Evolutionary conservation across 2,329 filamentous ascomycete genomes (phyloP).

Genomic region (Fusarium verrucosum): DNA sequence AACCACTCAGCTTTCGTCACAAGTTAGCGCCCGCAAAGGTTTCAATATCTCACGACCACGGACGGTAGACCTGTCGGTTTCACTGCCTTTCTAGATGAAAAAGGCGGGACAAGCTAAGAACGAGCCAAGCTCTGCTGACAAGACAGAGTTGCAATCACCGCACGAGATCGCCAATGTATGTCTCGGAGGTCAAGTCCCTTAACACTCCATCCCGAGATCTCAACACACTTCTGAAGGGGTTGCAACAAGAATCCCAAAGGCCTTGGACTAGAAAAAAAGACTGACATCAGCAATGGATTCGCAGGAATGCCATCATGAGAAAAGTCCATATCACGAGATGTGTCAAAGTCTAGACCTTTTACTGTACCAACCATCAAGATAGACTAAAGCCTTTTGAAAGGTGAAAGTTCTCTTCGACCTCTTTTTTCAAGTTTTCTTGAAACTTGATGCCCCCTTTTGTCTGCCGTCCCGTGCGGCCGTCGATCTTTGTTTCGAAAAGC

Average conservation of each 20-base stretch:
- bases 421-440: neutral
- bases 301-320: neutral
- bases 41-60: neutral
- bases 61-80: neutral
- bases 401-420: neutral
- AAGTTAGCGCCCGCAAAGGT: slow-evolving; percentile 16
- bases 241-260: neutral
- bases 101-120: neutral
- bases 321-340: neutral
- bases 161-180: slow-evolving; percentile 34
- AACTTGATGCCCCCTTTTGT: neutral
- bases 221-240: neutral
- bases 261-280: neutral
- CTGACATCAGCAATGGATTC: neutral
- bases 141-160: slow-evolving; percentile 13
- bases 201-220: slow-evolving; percentile 31
- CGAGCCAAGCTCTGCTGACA: neutral
- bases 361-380: neutral
- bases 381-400: neutral
- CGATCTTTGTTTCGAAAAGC: slow-evolving; percentile 7
- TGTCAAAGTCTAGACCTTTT: neutral
- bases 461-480: slow-evolving; percentile 5
- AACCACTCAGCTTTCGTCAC: slow-evolving; percentile 7
- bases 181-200: slow-evolving; percentile 29
- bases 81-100: neutral